Evolutionary conservation across 2,329 filamentous ascomycete genomes (phyloP).

Genomic region (Xylariaceae sp.): DNA sequence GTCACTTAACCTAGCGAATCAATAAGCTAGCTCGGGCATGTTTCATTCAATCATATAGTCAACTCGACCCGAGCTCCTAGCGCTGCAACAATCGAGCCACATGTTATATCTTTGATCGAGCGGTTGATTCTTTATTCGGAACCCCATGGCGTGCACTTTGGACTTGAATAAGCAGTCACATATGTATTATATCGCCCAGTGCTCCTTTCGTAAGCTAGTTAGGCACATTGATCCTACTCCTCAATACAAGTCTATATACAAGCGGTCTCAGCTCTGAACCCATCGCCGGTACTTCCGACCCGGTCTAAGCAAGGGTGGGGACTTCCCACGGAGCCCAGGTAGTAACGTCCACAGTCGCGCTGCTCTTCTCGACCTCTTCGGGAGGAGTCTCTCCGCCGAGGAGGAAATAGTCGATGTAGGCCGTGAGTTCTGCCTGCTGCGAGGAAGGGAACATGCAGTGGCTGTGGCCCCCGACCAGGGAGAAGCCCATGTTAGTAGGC

Average conservation of each 20-base stretch:
- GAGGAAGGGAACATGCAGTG: slow-evolving; percentile 60
- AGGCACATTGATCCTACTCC: too few species aligned
- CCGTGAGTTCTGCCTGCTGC: slow-evolving; percentile 54
- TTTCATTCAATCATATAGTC: too few species aligned
- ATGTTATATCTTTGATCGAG: too few species aligned
- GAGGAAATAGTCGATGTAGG: slow-evolving; percentile 60
- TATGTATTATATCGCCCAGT: too few species aligned
- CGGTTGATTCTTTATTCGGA: too few species aligned
- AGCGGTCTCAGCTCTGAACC: background rate
- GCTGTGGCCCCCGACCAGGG: slow-evolving; percentile 54
- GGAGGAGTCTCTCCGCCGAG: slow-evolving; percentile 41
- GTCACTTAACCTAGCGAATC: too few species aligned
- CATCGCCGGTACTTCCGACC: background rate
- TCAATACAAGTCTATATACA: slow-evolving; percentile 13
- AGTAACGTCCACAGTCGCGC: slow-evolving; percentile 41
- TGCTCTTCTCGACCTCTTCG: slow-evolving; percentile 42
- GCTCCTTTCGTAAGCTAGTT: too few species aligned
- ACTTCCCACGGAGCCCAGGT: slow-evolving; percentile 47
- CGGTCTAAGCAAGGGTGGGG: slow-evolving; percentile 39
- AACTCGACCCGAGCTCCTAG: too few species aligned
- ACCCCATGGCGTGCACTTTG: too few species aligned
- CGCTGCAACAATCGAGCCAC: too few species aligned
- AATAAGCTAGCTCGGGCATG: too few species aligned
- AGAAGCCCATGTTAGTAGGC: slow-evolving; percentile 60
- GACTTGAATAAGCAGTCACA: too few species aligned